A percentile compares a stretch with the other conserved stretches of the same genome.
Conservation (phyloP, 129 eudicot genomes). For the Solidago caesia region DNA sequence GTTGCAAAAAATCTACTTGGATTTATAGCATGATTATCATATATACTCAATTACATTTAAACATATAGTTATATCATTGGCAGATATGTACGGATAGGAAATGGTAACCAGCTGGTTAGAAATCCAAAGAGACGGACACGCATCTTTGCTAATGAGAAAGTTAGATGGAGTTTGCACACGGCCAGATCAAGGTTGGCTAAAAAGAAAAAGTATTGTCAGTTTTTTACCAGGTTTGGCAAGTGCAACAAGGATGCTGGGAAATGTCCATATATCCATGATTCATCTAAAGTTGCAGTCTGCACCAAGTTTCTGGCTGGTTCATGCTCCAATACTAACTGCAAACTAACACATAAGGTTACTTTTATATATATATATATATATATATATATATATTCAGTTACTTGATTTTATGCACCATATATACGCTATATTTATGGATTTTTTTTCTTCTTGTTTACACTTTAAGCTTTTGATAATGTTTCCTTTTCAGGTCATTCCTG, state of each 20-base stretch:
- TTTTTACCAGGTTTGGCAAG: slow-evolving; percentile 92
- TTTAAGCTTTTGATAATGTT: slow-evolving; percentile 25
- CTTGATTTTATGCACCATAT: neutral
- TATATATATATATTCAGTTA: slow-evolving; percentile 2
- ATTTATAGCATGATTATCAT: neutral
- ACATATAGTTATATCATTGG: slow-evolving; percentile 19
- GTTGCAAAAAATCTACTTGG: slow-evolving; percentile 3
- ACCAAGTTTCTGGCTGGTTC: slow-evolving; percentile 79
- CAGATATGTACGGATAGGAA: slow-evolving; percentile 94
- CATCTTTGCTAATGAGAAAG: slow-evolving; percentile 81
- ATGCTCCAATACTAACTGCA: slow-evolving; percentile 71
- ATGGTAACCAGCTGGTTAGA: slow-evolving; percentile 86
- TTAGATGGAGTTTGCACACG: slow-evolving; percentile 97
- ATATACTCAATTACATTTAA: neutral
- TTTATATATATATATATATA: neutral
- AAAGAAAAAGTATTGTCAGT: slow-evolving; percentile 83
- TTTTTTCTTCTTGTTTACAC: slow-evolving; percentile 16
- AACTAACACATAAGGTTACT: slow-evolving; percentile 83
- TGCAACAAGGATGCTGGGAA: slow-evolving; percentile 91
- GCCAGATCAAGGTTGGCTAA: slow-evolving; percentile 83
- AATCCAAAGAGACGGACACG: slow-evolving; percentile 90
- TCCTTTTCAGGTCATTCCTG: slow-evolving; percentile 81
- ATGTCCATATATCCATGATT: slow-evolving; percentile 87
- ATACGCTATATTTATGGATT: neutral
- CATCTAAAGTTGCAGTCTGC: slow-evolving; percentile 88